These are phyloP conservation scores for Penicillium sp. DNA, from an alignment of 2,329 filamentous ascomycete genomes.

Conservation along the genomic window DNA sequence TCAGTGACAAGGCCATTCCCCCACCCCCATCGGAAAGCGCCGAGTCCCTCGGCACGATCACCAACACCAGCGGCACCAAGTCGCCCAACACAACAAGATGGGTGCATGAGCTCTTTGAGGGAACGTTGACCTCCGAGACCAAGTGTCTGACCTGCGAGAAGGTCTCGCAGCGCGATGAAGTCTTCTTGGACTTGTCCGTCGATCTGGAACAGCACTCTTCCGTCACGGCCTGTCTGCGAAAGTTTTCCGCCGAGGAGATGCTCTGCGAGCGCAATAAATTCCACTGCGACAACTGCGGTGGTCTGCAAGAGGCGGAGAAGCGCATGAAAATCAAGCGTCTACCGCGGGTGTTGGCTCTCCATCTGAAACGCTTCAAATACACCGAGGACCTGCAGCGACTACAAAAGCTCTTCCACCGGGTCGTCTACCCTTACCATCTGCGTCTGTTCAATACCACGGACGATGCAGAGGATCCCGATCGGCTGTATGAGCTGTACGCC, in stretches of 20 bases:
- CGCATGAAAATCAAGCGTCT: conserved; percentile 98
- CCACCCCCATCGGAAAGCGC: conserved; percentile 40
- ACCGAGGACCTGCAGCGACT: conserved; percentile 89
- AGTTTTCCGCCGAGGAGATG: conserved; percentile 98
- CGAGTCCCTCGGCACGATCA: conserved; percentile 46
- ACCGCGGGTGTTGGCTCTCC: conserved; percentile 83
- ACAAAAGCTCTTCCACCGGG: conserved; percentile 93
- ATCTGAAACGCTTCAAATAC: conserved; percentile 97
- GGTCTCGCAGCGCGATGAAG: conserved; percentile 88
- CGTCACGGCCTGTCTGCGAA: conserved; percentile 87
- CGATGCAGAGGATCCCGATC: conserved; percentile 86
- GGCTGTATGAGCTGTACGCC: conserved; percentile 92
- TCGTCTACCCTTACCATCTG: conserved; percentile 94
- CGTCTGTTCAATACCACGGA: conserved; percentile 97
- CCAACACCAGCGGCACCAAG: conserved; percentile 45
- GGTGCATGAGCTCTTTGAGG: conserved; percentile 97
- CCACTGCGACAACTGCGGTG: conserved; percentile 94
- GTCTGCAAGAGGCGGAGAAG: conserved; percentile 95
- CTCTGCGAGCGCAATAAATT: conserved; percentile 98
- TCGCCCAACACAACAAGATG: conserved; percentile 69
- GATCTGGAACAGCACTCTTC: conserved; percentile 93
- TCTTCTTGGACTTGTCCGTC: conserved; percentile 91
- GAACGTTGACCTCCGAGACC: conserved; percentile 89
- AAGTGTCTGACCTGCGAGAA: conserved; percentile 95
- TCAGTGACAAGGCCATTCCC: conserved; percentile 43